These are phyloP conservation scores for Hirschioporus abietinus DNA, from an alignment of 768 basidiomycete species.

Conservation along the genomic window DNA sequence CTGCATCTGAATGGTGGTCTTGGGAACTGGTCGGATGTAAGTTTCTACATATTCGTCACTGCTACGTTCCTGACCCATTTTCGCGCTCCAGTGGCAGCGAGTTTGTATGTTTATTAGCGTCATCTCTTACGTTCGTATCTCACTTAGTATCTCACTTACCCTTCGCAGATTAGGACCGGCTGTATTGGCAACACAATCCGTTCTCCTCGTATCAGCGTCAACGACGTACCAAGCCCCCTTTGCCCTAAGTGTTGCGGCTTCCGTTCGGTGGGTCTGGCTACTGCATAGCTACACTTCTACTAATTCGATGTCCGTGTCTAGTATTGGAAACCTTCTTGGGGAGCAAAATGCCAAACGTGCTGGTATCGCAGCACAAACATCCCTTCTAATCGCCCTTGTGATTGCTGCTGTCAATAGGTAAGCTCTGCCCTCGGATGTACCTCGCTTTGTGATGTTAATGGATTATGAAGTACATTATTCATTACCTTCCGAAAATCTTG, in stretches of 20 bases:
- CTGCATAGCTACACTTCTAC: background rate
- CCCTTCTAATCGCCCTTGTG: conserved; percentile 59
- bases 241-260: conserved; percentile 74
- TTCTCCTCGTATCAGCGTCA: conserved; percentile 71
- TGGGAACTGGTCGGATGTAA: conserved; percentile 77
- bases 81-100: conserved; percentile 41
- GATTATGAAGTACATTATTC: conserved; percentile 33
- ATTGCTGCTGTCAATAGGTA: conserved; percentile 69
- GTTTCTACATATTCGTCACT: conserved; percentile 13
- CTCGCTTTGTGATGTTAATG: no score
- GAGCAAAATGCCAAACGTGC: conserved; percentile 74
- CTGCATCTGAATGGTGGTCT: conserved; percentile 93
- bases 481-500: conserved; percentile 41
- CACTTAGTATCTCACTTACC: conserved; percentile 18
- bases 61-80: conserved; percentile 3
- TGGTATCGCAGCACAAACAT: conserved; percentile 54
- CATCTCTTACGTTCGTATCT: conserved; percentile 5
- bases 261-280: conserved; percentile 59
- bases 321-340: conserved; percentile 86
- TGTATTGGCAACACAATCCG: conserved; percentile 82
- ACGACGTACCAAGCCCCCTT: conserved; percentile 82
- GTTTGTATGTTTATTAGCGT: conserved; percentile 30
- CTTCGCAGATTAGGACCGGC: conserved; percentile 65
- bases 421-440: no score
- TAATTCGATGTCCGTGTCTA: conserved; percentile 25